These are phyloP conservation scores for Ananas comosus DNA, from an alignment of 176 grass and related monocot species.

Conservation along the genomic window DNA sequence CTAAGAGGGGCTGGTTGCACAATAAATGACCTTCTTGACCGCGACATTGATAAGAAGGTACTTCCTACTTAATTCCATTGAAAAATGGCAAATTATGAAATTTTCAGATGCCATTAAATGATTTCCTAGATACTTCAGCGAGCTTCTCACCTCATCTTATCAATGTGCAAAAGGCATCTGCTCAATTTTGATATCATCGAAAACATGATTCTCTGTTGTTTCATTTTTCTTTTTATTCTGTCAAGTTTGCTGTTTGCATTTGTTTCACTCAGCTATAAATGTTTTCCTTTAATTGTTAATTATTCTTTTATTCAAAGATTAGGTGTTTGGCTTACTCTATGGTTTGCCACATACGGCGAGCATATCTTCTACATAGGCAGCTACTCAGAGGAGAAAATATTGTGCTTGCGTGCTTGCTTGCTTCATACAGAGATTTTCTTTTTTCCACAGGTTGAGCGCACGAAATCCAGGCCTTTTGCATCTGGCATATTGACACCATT, in stretches of 20 bases:
- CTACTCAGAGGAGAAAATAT: neutral
- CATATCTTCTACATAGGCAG: no score
- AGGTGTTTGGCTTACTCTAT: no score
- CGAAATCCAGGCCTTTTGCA: conserved; percentile 65
- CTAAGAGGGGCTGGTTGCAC: conserved; percentile 82
- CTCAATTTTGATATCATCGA: neutral
- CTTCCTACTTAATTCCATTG: neutral
- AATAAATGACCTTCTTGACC: conserved; percentile 76
- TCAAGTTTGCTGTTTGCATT: no score
- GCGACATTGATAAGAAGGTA: conserved; percentile 75
- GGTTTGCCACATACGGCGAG: no score
- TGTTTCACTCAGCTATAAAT: no score
- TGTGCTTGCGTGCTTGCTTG: neutral
- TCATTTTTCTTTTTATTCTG: no score
- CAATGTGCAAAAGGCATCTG: neutral
- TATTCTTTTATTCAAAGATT: no score
- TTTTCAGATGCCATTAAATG: neutral
- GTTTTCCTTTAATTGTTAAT: no score
- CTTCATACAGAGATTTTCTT: conserved; percentile 2
- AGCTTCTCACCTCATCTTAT: neutral
- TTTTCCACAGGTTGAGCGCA: conserved; percentile 55
- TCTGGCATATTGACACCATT: conserved; percentile 50
- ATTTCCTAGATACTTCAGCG: neutral
- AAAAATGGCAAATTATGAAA: neutral
- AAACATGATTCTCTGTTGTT: no score